phyloP scores from a whole-genome alignment of 352 stramenopile genomes.

The Phytophthora pisi region DNA sequence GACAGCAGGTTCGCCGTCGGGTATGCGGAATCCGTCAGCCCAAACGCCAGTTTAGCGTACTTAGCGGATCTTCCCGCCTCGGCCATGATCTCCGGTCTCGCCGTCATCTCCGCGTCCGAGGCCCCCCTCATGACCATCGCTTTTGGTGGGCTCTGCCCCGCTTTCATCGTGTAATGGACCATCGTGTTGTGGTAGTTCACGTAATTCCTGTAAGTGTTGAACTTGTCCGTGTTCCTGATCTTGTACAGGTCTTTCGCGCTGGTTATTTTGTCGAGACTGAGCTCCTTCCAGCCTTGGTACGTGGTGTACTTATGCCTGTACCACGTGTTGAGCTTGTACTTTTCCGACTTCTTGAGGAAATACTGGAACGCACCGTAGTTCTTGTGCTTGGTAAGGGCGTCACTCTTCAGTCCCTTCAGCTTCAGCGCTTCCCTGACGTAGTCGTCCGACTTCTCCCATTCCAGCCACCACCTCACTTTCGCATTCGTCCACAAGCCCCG shows the following conservation, averaged over 20 bases:
- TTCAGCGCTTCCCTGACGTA: background rate
- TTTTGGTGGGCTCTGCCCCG: background rate
- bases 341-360: conserved; percentile 4
- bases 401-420: background rate
- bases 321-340: background rate
- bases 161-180: background rate
- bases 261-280: background rate
- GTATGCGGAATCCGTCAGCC: background rate
- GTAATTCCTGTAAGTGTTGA: too few species aligned
- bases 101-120: background rate
- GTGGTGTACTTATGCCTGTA: background rate
- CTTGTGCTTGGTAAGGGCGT: background rate
- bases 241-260: background rate
- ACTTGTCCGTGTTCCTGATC: background rate
- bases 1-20: background rate
- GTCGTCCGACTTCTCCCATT: background rate
- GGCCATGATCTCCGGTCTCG: conserved; percentile 1
- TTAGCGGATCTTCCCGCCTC: background rate
- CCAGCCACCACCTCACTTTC: conserved; percentile 4
- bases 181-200: too few species aligned
- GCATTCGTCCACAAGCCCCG: background rate
- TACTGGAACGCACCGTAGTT: conserved; percentile 4
- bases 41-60: background rate
- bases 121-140: background rate
- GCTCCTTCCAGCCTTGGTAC: background rate